Evolutionary conservation across 768 basidiomycete genomes (phyloP), one percentile per base, ranked within the genome.

Genomic region (Dioszegia hungarica): DNA sequence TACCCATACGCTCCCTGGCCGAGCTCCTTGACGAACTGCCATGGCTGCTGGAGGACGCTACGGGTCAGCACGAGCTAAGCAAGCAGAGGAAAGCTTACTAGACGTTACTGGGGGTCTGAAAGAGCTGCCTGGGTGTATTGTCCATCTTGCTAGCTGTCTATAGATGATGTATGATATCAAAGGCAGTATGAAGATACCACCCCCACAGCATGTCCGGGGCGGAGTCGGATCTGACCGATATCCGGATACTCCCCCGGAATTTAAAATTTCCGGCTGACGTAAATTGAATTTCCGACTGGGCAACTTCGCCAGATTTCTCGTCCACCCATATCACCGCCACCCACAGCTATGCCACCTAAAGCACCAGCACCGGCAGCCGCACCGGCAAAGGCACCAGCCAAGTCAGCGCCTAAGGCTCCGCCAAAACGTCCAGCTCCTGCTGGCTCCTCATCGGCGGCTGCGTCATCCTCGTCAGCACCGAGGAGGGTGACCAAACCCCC

Each of bases 1-100:
- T 88, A 91, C 38, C 92, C 90, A 75, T 95, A 94, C 20, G 92
- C 91, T 64, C 93, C 91, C 76, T 93, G 90, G 28, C 92, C 91
- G 51, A 98, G 88, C 72, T 97, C 93, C 79, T 98, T 98, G 77
- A 93, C 89, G 75, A 89, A 94, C 72, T 88, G 84, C 70, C 70
- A 72, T 31, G 70, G 70, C 36, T 67, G 65, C 43, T 72, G 70
- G 2, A 72, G 68, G 24, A 72, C 47, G 49, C 70, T 72, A 47
- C 4, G 28, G 44, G 25, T 40, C 36, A 50, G 56, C 29, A 43
- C 48, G 28, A 24, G 11, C 43, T 31, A 8, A n/a, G 11, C 24
- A 24, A 29, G 25, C 39, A 15, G 29, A 1, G 3, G 25, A 24
- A 11, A 34, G 41, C 72, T 62, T 37, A 75, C 74, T 75, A 75